Conservation (phyloP, 768 basidiomycete species). For the Xanthoconium stramineum region DNA sequence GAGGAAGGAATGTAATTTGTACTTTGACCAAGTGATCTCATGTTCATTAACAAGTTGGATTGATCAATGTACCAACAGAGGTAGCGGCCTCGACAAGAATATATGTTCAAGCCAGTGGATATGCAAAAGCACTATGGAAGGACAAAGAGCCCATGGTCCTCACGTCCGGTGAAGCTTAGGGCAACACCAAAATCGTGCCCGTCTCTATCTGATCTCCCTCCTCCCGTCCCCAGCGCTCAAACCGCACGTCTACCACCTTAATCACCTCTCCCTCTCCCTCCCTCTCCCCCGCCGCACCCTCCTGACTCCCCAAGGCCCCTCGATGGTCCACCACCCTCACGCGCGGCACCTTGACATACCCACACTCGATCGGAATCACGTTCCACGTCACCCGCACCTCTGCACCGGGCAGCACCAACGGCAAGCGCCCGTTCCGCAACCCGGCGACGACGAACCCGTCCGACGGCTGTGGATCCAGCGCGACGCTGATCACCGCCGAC, state of each 20-base stretch:
- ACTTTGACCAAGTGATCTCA: too few species aligned
- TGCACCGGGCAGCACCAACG: constrained; percentile 69
- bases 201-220: neutral
- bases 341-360: constrained; percentile 57
- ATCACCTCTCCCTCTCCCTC: constrained; percentile 46
- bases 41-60: too few species aligned
- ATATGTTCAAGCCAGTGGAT: too few species aligned
- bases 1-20: too few species aligned
- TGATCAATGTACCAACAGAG: too few species aligned
- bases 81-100: too few species aligned
- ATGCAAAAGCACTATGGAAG: too few species aligned
- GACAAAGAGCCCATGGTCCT: too few species aligned
- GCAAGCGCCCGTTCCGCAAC: constrained; percentile 59
- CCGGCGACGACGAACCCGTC: constrained; percentile 86
- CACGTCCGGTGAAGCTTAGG: neutral
- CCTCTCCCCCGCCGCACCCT: constrained; percentile 25
- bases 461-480: constrained; percentile 63
- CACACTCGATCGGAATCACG: constrained; percentile 73
- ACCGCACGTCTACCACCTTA: constrained; percentile 51
- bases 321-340: constrained; percentile 59
- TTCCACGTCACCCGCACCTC: constrained; percentile 68
- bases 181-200: constrained; percentile 18
- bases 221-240: constrained; percentile 31
- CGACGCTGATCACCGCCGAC: constrained; percentile 67
- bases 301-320: constrained; percentile 30